Base-by-base conservation (phyloP, 2,329 filamentous ascomycete species). In the Fonsecaea pugnacius region DNA sequence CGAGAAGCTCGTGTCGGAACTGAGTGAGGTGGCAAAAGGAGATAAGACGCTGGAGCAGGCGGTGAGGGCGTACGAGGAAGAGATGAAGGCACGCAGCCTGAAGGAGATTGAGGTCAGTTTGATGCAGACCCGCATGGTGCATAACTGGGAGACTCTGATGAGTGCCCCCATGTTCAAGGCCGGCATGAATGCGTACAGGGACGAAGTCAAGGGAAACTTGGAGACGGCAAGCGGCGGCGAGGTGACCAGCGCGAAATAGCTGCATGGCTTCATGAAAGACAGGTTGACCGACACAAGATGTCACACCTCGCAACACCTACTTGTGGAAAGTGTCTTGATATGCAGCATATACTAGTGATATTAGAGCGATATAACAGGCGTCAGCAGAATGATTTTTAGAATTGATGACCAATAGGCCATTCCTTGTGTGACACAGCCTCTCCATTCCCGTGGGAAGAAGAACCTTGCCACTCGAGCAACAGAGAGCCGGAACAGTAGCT, bases 101-200 rank as follows among this genome's bases (percentile, higher is more conserved):
- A 75, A 76, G 38, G 80, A 83, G 69, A 79, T 82, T 59, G 68
- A 73, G 18, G 68, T 78, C 7, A 79, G 78, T 33, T 73, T 78
- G 27, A 70, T 74, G 64, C 82, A 82, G 67, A 78, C 77, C 14
- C 69, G 72, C 62, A 80, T 82, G 75, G 67, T 83, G 40, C 80
- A 83, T 70, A 75, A 82, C 48, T 75, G 72, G 73, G 53, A 72
- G n/a, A 70, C 67, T 48, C 67, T 74, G 27, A 54, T 64, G 62
- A 27, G 40, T 6, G 51, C 62, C 5, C 64, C 61, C 3, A 27
- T 65, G 32, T 53, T 67, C 12, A 64, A 40, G 24, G 38, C 40
- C n/a, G 64, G 64, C 16, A 53, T 62, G 62, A 46, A 64, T 32
- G 46, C 35, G 18, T 63, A 58, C 33, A 21, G 43, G n/a, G 59